Base-by-base conservation (phyloP, 2,329 filamentous ascomycete species). In the Xylariaceae sp. region DNA sequence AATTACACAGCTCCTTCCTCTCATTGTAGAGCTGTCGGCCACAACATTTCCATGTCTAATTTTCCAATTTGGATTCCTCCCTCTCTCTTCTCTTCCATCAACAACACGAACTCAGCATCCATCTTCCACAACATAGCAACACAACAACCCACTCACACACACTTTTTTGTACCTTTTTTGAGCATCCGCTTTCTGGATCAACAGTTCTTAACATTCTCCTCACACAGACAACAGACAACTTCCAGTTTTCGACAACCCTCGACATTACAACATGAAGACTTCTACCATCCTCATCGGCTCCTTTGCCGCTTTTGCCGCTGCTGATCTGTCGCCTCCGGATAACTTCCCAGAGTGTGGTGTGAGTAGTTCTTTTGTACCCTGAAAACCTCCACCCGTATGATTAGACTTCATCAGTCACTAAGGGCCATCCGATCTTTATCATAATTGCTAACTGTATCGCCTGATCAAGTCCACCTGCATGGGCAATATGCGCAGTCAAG, bases 331-430 rank as follows among this genome's bases (percentile, higher is more conserved):
- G 35, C 53, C 58, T 41, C 61, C 62, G 4, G 39, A 59, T 43
- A 59, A 62, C 41, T 70, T 79, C 38, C 67, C 74, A 26, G 43
- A 56, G 15, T 81, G 77, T 53, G 75, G 69, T 61, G 77, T 80
- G 73, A 69, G 76, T 68, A 34, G 28, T 6, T 15, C 16, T n/a
- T 37, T 19, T 19, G 22, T 39, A 17, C 30, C 30, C 30, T n/a
- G 13, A n/a, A 29, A 29, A n/a, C 26, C n/a, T 29, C n/a, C 9
- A 9, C n/a, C 26, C 9, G 26, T n/a, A 9, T 29, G 26, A 29
- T 29, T 29, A n/a, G n/a, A n/a, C n/a, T n/a, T n/a, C n/a, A n/a
- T n/a, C n/a, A n/a, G n/a, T n/a, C n/a, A n/a, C n/a, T n/a, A n/a
- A n/a, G n/a, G n/a, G n/a, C n/a, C n/a, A n/a, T n/a, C n/a, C n/a